Evolutionary conservation across 2,329 filamentous ascomycete species (phyloP), one percentile per base, ranked within the genome.

Genomic region (Sphaerostilbella broomeana): DNA sequence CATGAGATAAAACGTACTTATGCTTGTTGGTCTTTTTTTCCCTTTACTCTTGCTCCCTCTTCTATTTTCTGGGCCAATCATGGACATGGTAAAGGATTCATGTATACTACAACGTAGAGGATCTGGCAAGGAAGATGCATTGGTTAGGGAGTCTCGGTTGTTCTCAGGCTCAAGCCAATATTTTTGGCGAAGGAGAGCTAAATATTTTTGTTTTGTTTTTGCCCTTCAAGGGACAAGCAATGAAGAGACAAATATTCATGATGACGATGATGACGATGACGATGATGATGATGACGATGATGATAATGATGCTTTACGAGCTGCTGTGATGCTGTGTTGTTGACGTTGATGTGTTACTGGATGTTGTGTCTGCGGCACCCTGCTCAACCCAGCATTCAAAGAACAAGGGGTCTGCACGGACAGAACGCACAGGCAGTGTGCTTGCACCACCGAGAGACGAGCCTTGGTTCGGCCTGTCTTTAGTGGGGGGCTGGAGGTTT

Each of bases 331-430:
- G 7, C 27, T 17, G 8, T 15, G 22, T 6, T 17, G n/a, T 35
- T 28, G 22, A n/a, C 12, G 12, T 24, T 36, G 34, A 12, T 9
- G 13, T 36, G 19, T 7, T 12, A 7, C n/a, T n/a, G n/a, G n/a
- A n/a, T n/a, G n/a, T n/a, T 9, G 31, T 3, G 11, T 40, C 30
- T 4, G 11, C 5, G 4, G 17, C 17, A 24, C 45, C 45, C 19
- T 57, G 52, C 59, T 86, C 65, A 48, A 84, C 58, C 78, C 81
- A 68, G 65, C 81, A 70, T 67, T 84, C 79, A 57, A 82, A 68
- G 61, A 81, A 68, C 40, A 86, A 51, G 46, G 79, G 67, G 31
- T 79, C 69, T 35, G 79, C 68, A 42, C 68, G 68, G 1, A 79
- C 70, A 5, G 72, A 63, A 22, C 75, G 69, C 24, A 79, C 56